Conservation (phyloP, 345 rosid species). For the Acer saccharum region DNA sequence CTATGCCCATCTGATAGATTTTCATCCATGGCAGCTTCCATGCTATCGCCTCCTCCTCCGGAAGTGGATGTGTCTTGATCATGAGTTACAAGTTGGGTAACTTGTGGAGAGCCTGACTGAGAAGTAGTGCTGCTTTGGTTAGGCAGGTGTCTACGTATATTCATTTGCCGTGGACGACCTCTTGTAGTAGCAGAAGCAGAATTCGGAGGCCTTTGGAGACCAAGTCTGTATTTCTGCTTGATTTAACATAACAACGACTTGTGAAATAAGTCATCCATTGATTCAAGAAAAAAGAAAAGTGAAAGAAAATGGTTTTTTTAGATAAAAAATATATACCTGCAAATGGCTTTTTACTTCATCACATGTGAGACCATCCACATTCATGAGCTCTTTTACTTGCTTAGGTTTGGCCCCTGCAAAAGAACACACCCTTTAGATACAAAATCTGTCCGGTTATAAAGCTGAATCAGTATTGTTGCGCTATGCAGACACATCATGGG, state of each 20-base stretch:
- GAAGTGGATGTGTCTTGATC: constrained; percentile 38
- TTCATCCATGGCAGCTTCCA: constrained; percentile 46
- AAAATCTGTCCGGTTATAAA: background rate
- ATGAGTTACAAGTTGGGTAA: background rate
- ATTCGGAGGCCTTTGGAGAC: constrained; percentile 52
- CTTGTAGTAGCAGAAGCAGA: constrained; percentile 24
- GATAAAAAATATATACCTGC: constrained; percentile 49
- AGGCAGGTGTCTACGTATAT: constrained; percentile 1
- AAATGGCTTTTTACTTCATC: constrained; percentile 95
- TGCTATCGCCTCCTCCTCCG: constrained; percentile 44
- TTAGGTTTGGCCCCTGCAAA: constrained; percentile 79
- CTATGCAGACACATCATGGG: too few relatives aligned
- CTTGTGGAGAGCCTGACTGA: background rate
- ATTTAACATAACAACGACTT: constrained; percentile 1
- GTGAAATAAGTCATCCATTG: constrained; percentile 11
- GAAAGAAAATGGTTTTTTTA: background rate
- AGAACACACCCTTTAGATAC: constrained; percentile 4
- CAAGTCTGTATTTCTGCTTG: constrained; percentile 81
- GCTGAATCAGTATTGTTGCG: too few relatives aligned
- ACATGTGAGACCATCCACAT: constrained; percentile 84
- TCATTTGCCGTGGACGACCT: constrained; percentile 36
- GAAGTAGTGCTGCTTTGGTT: too few relatives aligned
- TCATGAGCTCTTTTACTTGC: constrained; percentile 76
- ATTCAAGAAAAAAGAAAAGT: background rate
- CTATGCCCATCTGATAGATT: constrained; percentile 61